These are phyloP conservation scores for Trichosporon ovoides DNA, from an alignment of 1,284 basidiomycete genomes.

Conservation along the genomic window DNA sequence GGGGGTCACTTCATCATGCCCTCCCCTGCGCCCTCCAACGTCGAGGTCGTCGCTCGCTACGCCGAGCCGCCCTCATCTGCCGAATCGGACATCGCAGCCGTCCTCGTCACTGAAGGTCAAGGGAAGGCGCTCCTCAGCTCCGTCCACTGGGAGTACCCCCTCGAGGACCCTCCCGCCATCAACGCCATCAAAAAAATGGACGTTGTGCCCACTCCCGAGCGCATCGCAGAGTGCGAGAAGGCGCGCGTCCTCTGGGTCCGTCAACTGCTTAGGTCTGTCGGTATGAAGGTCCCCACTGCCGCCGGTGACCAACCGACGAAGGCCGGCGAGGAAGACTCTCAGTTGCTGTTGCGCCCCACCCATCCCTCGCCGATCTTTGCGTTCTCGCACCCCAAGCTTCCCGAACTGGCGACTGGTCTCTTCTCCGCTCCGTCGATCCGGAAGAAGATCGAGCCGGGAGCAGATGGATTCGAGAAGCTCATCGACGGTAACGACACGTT, in stretches of 20 bases:
- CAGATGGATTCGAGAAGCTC: slow-evolving; percentile 45
- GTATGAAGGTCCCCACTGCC: slow-evolving; percentile 25
- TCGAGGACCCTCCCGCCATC: slow-evolving; percentile 51
- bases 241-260: slow-evolving; percentile 46
- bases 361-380: slow-evolving; percentile 47
- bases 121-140: slow-evolving; percentile 62
- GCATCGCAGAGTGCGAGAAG: slow-evolving; percentile 35
- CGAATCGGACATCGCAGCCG: slow-evolving; percentile 51
- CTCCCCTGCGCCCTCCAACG: slow-evolving; percentile 29
- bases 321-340: slow-evolving; percentile 33
- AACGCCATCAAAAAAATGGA: slow-evolving; percentile 44
- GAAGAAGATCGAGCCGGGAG: slow-evolving; percentile 24
- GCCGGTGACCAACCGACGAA: background rate
- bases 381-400: slow-evolving; percentile 39
- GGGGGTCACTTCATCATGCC: slow-evolving; percentile 53
- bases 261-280: slow-evolving; percentile 37
- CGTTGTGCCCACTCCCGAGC: slow-evolving; percentile 26
- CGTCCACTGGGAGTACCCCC: slow-evolving; percentile 61
- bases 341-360: slow-evolving; percentile 41
- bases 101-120: slow-evolving; percentile 54
- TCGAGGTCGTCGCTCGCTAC: slow-evolving; percentile 50
- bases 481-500: slow-evolving; percentile 67
- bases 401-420: slow-evolving; percentile 19
- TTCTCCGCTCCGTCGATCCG: slow-evolving; percentile 23
- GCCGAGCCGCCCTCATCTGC: slow-evolving; percentile 23